Base-by-base conservation (phyloP, 768 basidiomycete genomes). In the Exidia glandulosa region DNA sequence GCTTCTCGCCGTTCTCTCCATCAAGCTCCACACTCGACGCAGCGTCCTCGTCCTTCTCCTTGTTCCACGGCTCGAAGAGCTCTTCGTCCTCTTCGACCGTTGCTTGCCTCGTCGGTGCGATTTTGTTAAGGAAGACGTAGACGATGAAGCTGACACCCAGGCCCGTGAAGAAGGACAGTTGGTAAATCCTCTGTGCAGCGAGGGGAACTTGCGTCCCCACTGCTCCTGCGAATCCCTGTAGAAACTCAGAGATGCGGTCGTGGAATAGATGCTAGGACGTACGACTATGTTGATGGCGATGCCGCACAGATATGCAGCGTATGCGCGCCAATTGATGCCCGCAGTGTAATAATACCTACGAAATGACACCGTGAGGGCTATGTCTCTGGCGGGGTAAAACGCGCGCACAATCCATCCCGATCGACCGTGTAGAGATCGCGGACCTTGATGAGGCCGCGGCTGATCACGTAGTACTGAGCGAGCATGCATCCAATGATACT, bases 131-230 rank as follows among this genome's bases (percentile, higher is more conserved):
- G 45, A 71, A 31, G 66, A 74, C 80, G 71, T 92, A 93, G 48
- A 86, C 67, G 61, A 87, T 56, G 9, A 80, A 75, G 2, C 88
- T 87, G 47, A 85, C 79, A 32, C 81, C 82, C 64, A 90, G 87
- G 31, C 90, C 90, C n/a, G 86, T 86, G 73, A 91, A 87, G 79
- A 90, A 93, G n/a, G 87, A 83, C 75, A 90, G 78, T 57, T 85
- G 74, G 70, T 87, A 89, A 63, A 88, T 80, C 58, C 81, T 78
- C n/a, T 82, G 87, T 1, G 88, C 88, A 3, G 79, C 81, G 29
- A 85, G 66, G 5, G 87, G 83, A 1, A 90, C 88, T 0, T 67
- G 70, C 37, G 75, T 76, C 7, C 86, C 86, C 9, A 64, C 19
- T 32, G 82, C 81, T 81, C 58, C 33, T 56, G 23, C 57, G 57